Base-by-base conservation (phyloP, 352 stramenopile genomes). In the Globisporangium carolinianum region DNA sequence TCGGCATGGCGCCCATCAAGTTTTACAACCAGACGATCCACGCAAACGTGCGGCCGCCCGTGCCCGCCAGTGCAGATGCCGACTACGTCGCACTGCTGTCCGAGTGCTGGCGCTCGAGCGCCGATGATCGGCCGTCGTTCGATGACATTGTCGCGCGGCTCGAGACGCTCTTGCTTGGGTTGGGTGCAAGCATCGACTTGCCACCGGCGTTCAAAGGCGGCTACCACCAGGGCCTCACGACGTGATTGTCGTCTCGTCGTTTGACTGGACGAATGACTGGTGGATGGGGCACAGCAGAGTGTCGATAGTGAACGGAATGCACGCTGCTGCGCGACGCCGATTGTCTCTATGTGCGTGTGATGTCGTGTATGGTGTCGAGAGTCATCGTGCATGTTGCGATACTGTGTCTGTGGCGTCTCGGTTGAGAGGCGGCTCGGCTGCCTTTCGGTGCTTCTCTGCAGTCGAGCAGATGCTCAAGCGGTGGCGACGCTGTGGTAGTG, bases 21-120 rank as follows among this genome's bases (percentile, higher is more conserved):
- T 95, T 94, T 57, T 95, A 95, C 72, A 91, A 92, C 64, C 85
- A 95, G 60, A 91, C 84, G 11, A 83, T 94, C 55, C 83, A 89
- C 58, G 62, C 67, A n/a, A 80, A 79, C 32, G 76, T 88, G 48
- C 83, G 86, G 5, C 86, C 86, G 55, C 73, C 74, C 6, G 77
- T 95, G 38, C 79, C 79, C 2, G 82, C 90, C 32, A 70, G 67
- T 42, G 75, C 79, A 14, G 82, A 95, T 51, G 66, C 71, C 24
- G 74, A 83, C 39, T 95, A 95, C 68, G 68, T 83, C 32, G 66
- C 73, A 37, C 79, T 95, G 37, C 83, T 94, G 47, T 83, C 72
- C 39, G 81, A 92, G 50, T 94, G 86, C 73, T 95, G 86, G 86
- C 82, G 86, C 47, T 91, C 85, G 47, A 81, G 87, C 49, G 72